phyloP scores from a whole-genome alignment of 768 basidiomycete genomes.

The Boletus insuetus region DNA sequence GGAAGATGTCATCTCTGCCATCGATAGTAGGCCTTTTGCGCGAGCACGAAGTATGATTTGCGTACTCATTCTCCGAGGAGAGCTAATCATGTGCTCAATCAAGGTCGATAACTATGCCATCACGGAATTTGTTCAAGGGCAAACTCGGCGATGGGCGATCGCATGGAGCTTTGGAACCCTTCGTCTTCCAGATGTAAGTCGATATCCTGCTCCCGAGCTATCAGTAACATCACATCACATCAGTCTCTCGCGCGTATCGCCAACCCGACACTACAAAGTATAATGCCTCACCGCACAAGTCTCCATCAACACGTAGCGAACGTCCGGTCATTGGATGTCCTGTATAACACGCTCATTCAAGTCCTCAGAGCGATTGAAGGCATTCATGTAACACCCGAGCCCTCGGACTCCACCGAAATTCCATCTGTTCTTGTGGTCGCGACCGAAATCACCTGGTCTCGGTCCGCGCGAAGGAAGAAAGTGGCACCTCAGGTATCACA shows the following conservation, averaged over 20 bases:
- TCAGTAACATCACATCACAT: slow-evolving; percentile 31
- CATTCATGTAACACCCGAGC: slow-evolving; percentile 11
- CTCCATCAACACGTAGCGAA: slow-evolving; percentile 40
- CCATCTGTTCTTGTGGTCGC: slow-evolving; percentile 28
- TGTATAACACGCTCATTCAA: slow-evolving; percentile 21
- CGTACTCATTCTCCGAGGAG: neutral
- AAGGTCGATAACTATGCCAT: slow-evolving; percentile 88
- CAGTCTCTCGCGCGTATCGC: slow-evolving; percentile 38
- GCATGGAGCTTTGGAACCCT: slow-evolving; percentile 75
- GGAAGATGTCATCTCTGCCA: slow-evolving; percentile 74
- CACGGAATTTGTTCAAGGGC: slow-evolving; percentile 80
- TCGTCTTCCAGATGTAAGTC: slow-evolving; percentile 76
- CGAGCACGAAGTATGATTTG: slow-evolving; percentile 37
- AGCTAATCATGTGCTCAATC: neutral
- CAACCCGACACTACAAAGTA: slow-evolving; percentile 43
- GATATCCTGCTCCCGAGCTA: neutral
- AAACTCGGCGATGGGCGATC: slow-evolving; percentile 89
- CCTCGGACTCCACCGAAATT: neutral
- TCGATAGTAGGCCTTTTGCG: slow-evolving; percentile 58
- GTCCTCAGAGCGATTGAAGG: slow-evolving; percentile 37
- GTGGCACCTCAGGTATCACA: slow-evolving; percentile 3
- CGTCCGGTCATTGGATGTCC: slow-evolving; percentile 1
- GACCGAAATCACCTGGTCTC: slow-evolving; percentile 61
- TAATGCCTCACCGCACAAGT: slow-evolving; percentile 60
- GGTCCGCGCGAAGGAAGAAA: slow-evolving; percentile 57